Evolutionary conservation across 768 basidiomycete genomes (phyloP), one percentile per base, ranked within the genome.

Genomic region (Nidula microcarpa): DNA sequence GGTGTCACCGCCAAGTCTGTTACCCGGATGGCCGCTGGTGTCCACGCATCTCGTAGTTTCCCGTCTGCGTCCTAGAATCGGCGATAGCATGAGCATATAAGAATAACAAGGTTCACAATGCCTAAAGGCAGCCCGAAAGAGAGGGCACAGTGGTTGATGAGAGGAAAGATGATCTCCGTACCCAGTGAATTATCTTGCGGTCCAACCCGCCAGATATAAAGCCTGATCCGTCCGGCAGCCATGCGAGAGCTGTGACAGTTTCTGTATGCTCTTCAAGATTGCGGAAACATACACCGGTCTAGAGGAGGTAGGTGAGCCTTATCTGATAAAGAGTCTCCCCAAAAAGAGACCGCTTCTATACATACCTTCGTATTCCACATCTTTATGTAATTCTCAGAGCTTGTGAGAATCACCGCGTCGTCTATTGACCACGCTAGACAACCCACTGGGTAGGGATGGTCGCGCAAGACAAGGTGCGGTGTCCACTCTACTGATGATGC

Each of bases 351-450:
- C 37, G 9, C 37, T 39, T 39, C 37, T 45, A 10, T 9, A 63
- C 65, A 64, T 59, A 94, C 96, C 81, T 87, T 84, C 35, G 86
- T 77, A 66, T 96, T 87, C 94, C 94, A 99, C 62, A 98, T 75
- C 72, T 89, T 87, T 67, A 99, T 86, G 47, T 73, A 67, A 46
- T 86, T 76, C 57, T 98, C 94, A 18, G 92, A 79, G 39, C 88
- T 86, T 5, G 93, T 94, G 43, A 97, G 77, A 55, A 99, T 74
- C 57, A 89, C 77, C 16, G 81, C 72, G 63, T 95, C 94, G 62
- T 98, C 93, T 49, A 87, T 77, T 30, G 97, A 98, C 95, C 96
- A 99, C 1, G 94, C 86, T 54, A 99, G 71, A 60, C 85, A 87
- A 44, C 86, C 86, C 3, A 98, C 86, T 7, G 85, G 65, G 64